Percentiles rank a stretch among this genome's conserved stretches.
phyloP scores from a whole-genome alignment of 1,284 basidiomycete genomes.

The Bondarzewia mesenterica region DNA sequence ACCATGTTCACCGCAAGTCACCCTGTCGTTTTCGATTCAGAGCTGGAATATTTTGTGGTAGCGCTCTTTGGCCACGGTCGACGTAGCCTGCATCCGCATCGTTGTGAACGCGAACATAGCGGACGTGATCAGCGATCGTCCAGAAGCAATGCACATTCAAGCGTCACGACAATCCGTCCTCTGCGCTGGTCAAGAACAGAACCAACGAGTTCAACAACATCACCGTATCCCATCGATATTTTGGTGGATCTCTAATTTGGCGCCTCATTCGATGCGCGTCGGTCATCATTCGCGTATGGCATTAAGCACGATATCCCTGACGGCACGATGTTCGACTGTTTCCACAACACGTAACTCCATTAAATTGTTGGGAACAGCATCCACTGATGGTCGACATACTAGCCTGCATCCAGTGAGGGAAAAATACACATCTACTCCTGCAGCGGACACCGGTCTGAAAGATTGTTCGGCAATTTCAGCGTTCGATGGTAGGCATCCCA shows the following conservation, averaged over 20 bases:
- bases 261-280: constrained; percentile 13
- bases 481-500: not conserved
- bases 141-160: constrained; percentile 22
- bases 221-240: constrained; percentile 13
- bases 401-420: not conserved
- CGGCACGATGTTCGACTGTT: constrained; percentile 14
- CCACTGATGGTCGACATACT: not conserved
- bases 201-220: constrained; percentile 13
- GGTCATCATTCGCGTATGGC: constrained; percentile 13
- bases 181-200: constrained; percentile 4
- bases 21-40: not conserved
- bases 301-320: constrained; percentile 1
- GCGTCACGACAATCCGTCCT: not conserved
- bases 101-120: constrained; percentile 22
- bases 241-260: constrained; percentile 19
- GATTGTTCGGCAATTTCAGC: not conserved
- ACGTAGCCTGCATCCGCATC: not conserved
- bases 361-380: not conserved
- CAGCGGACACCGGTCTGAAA: not conserved
- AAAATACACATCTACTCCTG: no score
- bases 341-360: constrained; percentile 1
- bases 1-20: not conserved
- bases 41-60: not conserved
- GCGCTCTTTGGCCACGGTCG: not conserved
- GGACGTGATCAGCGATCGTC: constrained; percentile 21